Evolutionary conservation across 176 grass and related monocot genomes (phyloP), one percentile per base, ranked within the genome.

Genomic region (Raddia guianensis): DNA sequence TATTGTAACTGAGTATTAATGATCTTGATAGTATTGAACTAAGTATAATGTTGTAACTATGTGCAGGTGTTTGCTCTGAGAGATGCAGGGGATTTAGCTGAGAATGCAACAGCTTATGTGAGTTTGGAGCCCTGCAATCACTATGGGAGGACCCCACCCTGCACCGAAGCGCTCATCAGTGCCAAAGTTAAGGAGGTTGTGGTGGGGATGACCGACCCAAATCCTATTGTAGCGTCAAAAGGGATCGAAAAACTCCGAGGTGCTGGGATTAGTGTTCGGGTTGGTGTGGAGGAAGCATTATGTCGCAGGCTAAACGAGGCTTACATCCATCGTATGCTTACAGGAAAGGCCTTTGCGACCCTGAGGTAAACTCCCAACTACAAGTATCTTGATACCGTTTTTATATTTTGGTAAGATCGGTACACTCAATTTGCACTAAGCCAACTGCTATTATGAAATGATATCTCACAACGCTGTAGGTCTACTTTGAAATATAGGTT

Each of bases 41-140:
- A 14, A 10, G 43, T 58, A 56, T 58, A 43, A 2, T 43, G 8
- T 75, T 60, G 42, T 7, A 77, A 63, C 67, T 13, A 73, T 79
- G 20, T 88, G 49, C 67, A 99, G 96, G 96, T 99, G 49, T 95
- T 99, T 83, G 96, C 96, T 19, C 58, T 99, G 19, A 87, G 85
- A 88, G 90, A 99, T 67, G 92, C 96, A 78, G 96, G 92, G 49
- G 60, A 73, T 55, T 91, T 86, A 63, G 90, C 96, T 21, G 79
- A 95, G 69, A 86, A 89, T 63, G 86, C 96, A 45, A 95, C 89
- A 0, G 90, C 96, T 20, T 99, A 93, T 86, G 92, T 95, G 18
- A 95, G 88, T 61, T 86, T 99, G 14, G 96, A 99, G 60, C 92
- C 92, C 13, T 99, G 92, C 79, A 95, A 99, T 65, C 92, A 99